These are phyloP conservation scores for Deinandra increscens DNA, from an alignment of 129 eudicot species.

Conservation along the genomic window DNA sequence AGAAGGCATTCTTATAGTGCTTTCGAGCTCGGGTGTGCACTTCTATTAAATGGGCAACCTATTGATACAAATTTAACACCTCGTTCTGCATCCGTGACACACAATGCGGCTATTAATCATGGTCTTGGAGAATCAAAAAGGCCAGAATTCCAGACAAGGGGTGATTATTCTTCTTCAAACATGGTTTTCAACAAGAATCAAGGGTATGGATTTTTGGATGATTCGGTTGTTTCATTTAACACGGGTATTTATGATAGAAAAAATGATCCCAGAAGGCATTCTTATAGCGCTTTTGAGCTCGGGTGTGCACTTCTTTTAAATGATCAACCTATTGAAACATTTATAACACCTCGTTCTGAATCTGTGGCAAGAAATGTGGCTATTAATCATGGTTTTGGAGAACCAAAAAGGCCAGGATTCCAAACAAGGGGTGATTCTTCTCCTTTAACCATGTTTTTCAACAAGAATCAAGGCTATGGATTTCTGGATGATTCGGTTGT, in stretches of 20 bases:
- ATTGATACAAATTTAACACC: neutral
- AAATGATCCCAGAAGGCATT: slow-evolving; percentile 26
- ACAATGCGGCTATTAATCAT: neutral
- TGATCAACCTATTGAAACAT: slow-evolving; percentile 13
- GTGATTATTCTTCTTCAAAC: neutral
- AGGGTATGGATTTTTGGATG: slow-evolving; percentile 3
- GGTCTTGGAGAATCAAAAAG: slow-evolving; percentile 28
- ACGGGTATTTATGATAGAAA: neutral
- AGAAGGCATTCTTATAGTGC: slow-evolving; percentile 28
- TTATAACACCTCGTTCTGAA: neutral
- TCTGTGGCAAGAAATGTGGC: slow-evolving; percentile 14
- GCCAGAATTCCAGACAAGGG: slow-evolving; percentile 17
- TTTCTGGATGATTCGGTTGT: slow-evolving; percentile 1
- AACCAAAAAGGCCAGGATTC: slow-evolving; percentile 23
- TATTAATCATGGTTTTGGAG: slow-evolving; percentile 22
- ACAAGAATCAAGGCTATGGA: slow-evolving; percentile 13
- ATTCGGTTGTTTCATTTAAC: slow-evolving; percentile 11
- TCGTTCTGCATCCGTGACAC: slow-evolving; percentile 15
- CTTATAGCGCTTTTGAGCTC: slow-evolving; percentile 17
- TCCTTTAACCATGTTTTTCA: neutral
- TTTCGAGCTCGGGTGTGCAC: slow-evolving; percentile 8
- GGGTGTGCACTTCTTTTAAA: slow-evolving; percentile 10
- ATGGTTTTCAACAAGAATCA: slow-evolving; percentile 6
- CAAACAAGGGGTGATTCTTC: neutral
- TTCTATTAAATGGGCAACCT: slow-evolving; percentile 11